Conservation (phyloP, 768 basidiomycete species). For the Lactarius hatsudake region DNA sequence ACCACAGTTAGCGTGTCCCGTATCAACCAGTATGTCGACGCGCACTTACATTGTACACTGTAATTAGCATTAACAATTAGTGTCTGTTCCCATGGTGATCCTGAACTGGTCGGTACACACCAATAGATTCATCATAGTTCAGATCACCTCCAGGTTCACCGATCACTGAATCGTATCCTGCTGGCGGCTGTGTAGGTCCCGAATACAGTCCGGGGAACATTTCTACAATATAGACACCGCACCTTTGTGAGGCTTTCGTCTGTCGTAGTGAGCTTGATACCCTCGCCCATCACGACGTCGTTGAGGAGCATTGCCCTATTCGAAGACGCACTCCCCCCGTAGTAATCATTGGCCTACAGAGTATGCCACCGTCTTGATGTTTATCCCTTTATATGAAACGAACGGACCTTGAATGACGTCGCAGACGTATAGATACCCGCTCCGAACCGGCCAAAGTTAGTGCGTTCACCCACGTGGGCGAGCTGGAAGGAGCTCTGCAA, state of each 20-base stretch:
- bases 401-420: conserved; percentile 31
- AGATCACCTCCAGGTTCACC: conserved; percentile 32
- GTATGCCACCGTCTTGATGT: background rate
- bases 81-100: background rate
- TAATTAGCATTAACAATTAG: background rate
- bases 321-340: conserved; percentile 16
- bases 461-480: conserved; percentile 18
- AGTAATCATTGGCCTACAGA: conserved; percentile 30
- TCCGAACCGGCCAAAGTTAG: conserved; percentile 32
- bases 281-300: conserved; percentile 31
- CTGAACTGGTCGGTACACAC: conserved; percentile 19
- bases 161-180: conserved; percentile 30
- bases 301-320: conserved; percentile 30
- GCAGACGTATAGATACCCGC: conserved; percentile 32
- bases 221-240: background rate
- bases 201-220: background rate
- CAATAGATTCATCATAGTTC: conserved; percentile 33
- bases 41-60: conserved; percentile 29
- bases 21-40: background rate
- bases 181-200: conserved; percentile 26
- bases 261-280: conserved; percentile 19
- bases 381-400: background rate
- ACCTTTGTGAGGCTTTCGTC: conserved; percentile 28
- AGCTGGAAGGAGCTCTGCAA: conserved; percentile 29
- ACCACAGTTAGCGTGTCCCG: conserved; percentile 2